Evolutionary conservation across 83 land plant genomes (phyloP).

Genomic region (Diphasiastrum complanatum): DNA sequence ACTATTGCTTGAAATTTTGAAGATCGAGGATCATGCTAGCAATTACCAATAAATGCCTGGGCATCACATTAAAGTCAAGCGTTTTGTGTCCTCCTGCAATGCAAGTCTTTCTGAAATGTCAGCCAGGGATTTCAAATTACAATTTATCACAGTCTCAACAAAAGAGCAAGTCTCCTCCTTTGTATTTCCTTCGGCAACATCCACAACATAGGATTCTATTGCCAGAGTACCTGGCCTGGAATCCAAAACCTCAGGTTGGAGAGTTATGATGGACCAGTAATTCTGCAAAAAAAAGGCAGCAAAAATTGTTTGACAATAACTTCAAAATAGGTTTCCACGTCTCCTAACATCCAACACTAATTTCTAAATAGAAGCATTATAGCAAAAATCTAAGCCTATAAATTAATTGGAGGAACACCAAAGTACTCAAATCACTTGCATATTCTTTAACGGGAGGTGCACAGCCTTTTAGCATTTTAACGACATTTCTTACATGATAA

Average conservation of each 20-base stretch:
- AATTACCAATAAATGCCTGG: too few species aligned
- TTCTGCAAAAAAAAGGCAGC: constrained; percentile 35
- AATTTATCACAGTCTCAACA: constrained; percentile 58
- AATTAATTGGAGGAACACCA: too few species aligned
- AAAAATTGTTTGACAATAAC: not conserved
- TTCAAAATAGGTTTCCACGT: not conserved
- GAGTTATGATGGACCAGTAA: constrained; percentile 52
- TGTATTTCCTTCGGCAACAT: constrained; percentile 74
- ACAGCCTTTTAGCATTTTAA: too few species aligned
- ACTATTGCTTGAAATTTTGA: too few species aligned
- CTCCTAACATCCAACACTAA: not conserved
- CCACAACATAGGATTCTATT: constrained; percentile 60
- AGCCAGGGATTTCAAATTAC: constrained; percentile 69
- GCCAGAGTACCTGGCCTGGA: constrained; percentile 62
- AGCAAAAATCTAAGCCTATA: too few species aligned
- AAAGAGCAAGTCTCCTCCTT: constrained; percentile 69
- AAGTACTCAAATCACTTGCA: too few species aligned
- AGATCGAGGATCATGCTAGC: too few species aligned
- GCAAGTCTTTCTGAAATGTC: constrained; percentile 53
- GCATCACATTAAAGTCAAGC: too few species aligned
- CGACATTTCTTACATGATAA: too few species aligned
- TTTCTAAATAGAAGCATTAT: constrained; percentile 2
- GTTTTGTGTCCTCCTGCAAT: constrained; percentile 39
- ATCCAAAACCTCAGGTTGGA: constrained; percentile 55
- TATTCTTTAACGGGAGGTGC: too few species aligned